Evolutionary conservation across 2,329 filamentous ascomycete genomes (phyloP).

Genomic region (Colletotrichum shisoi): DNA sequence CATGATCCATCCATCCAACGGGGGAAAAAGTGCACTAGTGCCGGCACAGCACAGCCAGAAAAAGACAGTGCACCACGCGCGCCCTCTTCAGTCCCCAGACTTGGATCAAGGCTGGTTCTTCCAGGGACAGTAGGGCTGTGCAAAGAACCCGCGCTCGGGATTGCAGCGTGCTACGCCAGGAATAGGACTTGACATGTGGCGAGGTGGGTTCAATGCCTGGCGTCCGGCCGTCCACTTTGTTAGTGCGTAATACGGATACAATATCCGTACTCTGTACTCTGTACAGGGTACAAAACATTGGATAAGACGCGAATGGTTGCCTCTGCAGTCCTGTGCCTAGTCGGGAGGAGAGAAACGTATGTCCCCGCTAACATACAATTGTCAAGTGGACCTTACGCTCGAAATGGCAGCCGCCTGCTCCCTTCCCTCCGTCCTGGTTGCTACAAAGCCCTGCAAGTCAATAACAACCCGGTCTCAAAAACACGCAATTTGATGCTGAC

Average conservation of each 20-base stretch:
- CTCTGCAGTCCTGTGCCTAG: neutral
- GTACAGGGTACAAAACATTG: too few relatives aligned
- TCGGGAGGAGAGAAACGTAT: neutral
- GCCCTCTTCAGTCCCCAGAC: slow-evolving; percentile 9
- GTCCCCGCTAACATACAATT: neutral
- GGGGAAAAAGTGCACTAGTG: slow-evolving; percentile 10
- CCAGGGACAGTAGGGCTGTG: slow-evolving; percentile 39
- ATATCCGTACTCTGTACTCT: too few relatives aligned
- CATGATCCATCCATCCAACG: slow-evolving; percentile 10
- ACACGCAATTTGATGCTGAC: slow-evolving; percentile 29
- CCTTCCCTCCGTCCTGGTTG: neutral
- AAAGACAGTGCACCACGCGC: slow-evolving; percentile 11
- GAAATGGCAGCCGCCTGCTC: neutral
- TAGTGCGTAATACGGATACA: slow-evolving; percentile 6
- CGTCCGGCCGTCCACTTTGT: slow-evolving; percentile 1
- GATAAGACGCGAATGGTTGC: slow-evolving; percentile 9
- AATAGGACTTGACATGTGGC: slow-evolving; percentile 30
- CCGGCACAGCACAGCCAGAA: slow-evolving; percentile 34
- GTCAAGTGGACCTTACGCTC: neutral
- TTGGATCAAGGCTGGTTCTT: slow-evolving; percentile 16
- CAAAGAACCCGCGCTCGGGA: slow-evolving; percentile 28
- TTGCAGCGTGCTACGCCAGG: slow-evolving; percentile 32
- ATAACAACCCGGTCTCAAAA: slow-evolving; percentile 7
- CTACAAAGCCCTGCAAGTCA: slow-evolving; percentile 28
- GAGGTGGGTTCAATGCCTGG: neutral